Evolutionary conservation across 345 rosid species (phyloP).

Genomic region (Limnanthes douglasii): DNA sequence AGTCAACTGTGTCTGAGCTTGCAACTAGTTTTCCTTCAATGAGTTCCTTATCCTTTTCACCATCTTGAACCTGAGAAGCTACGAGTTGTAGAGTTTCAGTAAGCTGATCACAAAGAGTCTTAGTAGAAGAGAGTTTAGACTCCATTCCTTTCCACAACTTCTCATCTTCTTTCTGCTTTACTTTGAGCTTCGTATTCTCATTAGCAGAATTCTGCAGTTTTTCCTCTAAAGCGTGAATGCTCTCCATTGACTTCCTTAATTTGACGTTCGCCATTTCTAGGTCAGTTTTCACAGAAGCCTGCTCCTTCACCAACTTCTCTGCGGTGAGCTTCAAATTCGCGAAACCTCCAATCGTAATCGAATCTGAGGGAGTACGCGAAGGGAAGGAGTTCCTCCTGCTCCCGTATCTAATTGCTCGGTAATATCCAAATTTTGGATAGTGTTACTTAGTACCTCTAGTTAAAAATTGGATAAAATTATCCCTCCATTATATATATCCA

Average conservation of each 20-base stretch:
- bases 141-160: too few species aligned
- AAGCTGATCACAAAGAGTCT: slow-evolving; percentile 43
- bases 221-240: slow-evolving; percentile 36
- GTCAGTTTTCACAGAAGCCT: slow-evolving; percentile 52
- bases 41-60: slow-evolving; percentile 15
- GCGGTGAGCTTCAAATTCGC: slow-evolving; percentile 49
- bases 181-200: too few species aligned
- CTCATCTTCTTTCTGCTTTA: too few species aligned
- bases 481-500: too few species aligned
- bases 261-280: slow-evolving; percentile 59
- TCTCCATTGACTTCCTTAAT: slow-evolving; percentile 42
- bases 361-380: slow-evolving; percentile 28
- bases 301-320: slow-evolving; percentile 68
- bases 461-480: too few species aligned
- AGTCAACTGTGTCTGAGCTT: too few species aligned
- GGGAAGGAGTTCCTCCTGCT: slow-evolving; percentile 24
- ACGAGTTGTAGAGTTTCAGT: slow-evolving; percentile 47
- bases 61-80: slow-evolving; percentile 47
- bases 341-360: slow-evolving; percentile 37
- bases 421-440: too few species aligned
- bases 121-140: too few species aligned
- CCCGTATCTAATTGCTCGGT: too few species aligned
- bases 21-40: not conserved
- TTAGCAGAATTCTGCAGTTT: too few species aligned
- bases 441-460: too few species aligned